Percentiles rank a stretch among this genome's conserved stretches.
Conservation (phyloP, 106 monocot species). For the Acorus calamus region DNA sequence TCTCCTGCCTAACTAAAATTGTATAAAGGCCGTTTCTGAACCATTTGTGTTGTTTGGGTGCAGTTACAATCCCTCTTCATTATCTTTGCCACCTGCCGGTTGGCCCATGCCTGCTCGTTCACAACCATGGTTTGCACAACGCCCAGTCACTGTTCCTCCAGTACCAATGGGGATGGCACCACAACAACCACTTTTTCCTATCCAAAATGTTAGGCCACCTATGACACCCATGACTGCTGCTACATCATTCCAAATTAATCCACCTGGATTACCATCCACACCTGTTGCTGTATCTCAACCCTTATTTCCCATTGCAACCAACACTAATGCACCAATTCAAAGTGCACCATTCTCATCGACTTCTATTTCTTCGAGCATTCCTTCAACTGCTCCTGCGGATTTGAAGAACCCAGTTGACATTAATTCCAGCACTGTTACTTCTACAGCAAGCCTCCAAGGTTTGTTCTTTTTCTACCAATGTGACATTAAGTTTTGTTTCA, state of each 20-base stretch:
- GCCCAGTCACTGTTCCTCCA: constrained; percentile 27
- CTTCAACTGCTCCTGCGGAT: constrained; percentile 19
- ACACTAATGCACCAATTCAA: constrained; percentile 19
- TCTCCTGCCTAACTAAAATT: no score
- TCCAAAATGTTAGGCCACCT: constrained; percentile 39
- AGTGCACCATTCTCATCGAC: constrained; percentile 19
- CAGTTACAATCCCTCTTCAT: constrained; percentile 65
- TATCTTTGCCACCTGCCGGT: constrained; percentile 37
- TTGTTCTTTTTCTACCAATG: neutral
- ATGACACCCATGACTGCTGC: constrained; percentile 28
- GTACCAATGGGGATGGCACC: constrained; percentile 16
- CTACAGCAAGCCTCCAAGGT: constrained; percentile 40
- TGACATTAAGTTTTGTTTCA: neutral
- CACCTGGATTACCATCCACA: constrained; percentile 38
- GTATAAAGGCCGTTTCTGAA: no score
- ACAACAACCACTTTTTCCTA: constrained; percentile 78
- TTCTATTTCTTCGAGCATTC: constrained; percentile 8
- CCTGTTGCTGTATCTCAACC: constrained; percentile 57
- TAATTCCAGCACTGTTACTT: constrained; percentile 16
- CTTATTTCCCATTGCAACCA: constrained; percentile 67
- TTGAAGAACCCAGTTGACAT: constrained; percentile 21
- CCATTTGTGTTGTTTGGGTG: constrained; percentile 1
- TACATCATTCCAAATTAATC: constrained; percentile 34
- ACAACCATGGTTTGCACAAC: constrained; percentile 61
- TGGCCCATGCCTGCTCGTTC: constrained; percentile 52